Evolutionary conservation across 441 rosid species (phyloP).

Genomic region (Pelargonium australe): DNA sequence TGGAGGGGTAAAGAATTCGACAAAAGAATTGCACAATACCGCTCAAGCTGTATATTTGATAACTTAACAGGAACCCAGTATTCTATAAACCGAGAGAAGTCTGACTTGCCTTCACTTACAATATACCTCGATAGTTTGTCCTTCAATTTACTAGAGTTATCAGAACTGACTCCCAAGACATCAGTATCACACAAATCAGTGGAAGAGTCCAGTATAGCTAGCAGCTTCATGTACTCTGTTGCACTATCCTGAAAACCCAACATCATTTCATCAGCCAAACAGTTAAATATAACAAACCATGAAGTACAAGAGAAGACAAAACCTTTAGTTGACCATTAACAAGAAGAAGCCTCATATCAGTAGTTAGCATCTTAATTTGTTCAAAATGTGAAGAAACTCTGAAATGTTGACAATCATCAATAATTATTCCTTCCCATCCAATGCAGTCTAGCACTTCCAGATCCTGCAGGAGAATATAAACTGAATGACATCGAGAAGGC

Average conservation of each 20-base stretch:
- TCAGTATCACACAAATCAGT: slow-evolving; percentile 17
- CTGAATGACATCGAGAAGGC: too few species aligned
- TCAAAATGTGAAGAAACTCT: slow-evolving; percentile 27
- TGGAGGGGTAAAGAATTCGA: slow-evolving; percentile 50
- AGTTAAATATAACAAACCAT: not conserved
- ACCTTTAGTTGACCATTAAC: slow-evolving; percentile 50
- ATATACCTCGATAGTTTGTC: slow-evolving; percentile 37
- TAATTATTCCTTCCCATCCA: slow-evolving; percentile 45
- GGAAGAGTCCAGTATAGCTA: slow-evolving; percentile 32
- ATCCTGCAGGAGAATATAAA: slow-evolving; percentile 40
- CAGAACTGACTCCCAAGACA: slow-evolving; percentile 24
- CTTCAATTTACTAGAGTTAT: slow-evolving; percentile 29
- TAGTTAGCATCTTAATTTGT: slow-evolving; percentile 34
- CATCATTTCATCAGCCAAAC: not conserved
- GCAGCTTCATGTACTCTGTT: slow-evolving; percentile 28
- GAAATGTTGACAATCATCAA: slow-evolving; percentile 46
- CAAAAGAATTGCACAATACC: slow-evolving; percentile 70
- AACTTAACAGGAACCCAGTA: slow-evolving; percentile 88
- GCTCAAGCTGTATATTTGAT: slow-evolving; percentile 82
- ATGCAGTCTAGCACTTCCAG: slow-evolving; percentile 25
- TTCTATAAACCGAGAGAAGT: slow-evolving; percentile 54
- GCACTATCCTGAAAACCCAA: slow-evolving; percentile 36
- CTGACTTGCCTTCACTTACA: slow-evolving; percentile 35
- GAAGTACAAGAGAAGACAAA: slow-evolving; percentile 17
- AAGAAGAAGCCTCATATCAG: slow-evolving; percentile 44